Conservation (phyloP, 805 yeast species). For the Yamadazyma phyllophila region DNA sequence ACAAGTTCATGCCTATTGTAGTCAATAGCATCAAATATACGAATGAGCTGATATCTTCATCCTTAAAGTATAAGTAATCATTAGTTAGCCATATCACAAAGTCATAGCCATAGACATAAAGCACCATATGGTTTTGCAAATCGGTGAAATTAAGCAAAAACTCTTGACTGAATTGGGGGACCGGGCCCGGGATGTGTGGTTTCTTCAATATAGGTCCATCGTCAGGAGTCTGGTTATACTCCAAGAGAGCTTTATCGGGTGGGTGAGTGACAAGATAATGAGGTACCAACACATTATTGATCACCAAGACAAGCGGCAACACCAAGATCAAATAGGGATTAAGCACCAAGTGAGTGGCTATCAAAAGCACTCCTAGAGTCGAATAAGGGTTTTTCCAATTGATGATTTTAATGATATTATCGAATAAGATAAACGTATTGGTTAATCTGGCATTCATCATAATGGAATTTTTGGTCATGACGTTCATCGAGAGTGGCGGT, state of each 20-base stretch:
- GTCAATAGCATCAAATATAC: constrained; percentile 42
- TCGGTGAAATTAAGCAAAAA: constrained; percentile 78
- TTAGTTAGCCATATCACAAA: constrained; percentile 45
- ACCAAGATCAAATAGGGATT: constrained; percentile 57
- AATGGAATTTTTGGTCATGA: constrained; percentile 67
- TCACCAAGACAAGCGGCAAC: constrained; percentile 53
- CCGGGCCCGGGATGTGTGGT: constrained; percentile 61
- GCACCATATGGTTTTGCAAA: constrained; percentile 74
- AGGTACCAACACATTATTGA: constrained; percentile 63
- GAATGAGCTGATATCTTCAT: constrained; percentile 57
- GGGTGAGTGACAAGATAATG: constrained; percentile 60
- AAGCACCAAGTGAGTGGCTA: constrained; percentile 52
- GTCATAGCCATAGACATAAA: constrained; percentile 65
- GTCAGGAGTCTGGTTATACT: constrained; percentile 34
- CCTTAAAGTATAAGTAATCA: constrained; percentile 61
- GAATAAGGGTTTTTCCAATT: constrained; percentile 64
- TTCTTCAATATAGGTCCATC: constrained; percentile 48
- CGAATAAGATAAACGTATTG: constrained; percentile 58
- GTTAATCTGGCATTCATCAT: constrained; percentile 61
- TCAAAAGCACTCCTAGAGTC: constrained; percentile 55
- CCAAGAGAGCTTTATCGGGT: constrained; percentile 46
- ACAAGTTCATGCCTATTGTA: constrained; percentile 19
- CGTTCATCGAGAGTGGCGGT: constrained; percentile 67
- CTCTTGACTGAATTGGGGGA: constrained; percentile 75
- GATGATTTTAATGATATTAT: constrained; percentile 51